Evolutionary conservation across 2,329 filamentous ascomycete genomes (phyloP), one percentile per base, ranked within the genome.

Genomic region (Diaporthe ampelina): DNA sequence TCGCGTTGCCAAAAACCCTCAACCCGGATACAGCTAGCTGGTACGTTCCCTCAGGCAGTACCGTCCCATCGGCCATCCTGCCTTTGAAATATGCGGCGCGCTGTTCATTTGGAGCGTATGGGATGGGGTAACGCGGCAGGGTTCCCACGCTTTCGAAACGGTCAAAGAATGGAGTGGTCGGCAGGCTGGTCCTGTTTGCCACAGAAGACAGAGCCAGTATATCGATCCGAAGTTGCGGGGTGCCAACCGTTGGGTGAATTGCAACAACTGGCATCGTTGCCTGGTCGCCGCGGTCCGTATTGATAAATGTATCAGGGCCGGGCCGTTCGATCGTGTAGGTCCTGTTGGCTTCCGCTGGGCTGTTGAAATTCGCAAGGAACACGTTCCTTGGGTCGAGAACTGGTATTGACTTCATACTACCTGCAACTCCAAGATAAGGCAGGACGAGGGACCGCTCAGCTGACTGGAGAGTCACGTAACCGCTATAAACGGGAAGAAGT

Each of bases 401-500:
- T 7, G 77, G 76, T 3, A 73, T 75, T 5, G 77, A 73, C 32
- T 74, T 73, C 77, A 82, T 75, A 72, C 76, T 77, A 19, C 80
- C 80, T 4, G 77, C 80, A 13, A 84, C 76, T 21, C 84, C 84
- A 32, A 83, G 79, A 76, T 86, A 86, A 4, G 85, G 84, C 11
- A 86, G 76, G 9, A 79, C 78, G 29, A 85, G 79, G 21, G 77
- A 76, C 17, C 82, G 81, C 24, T 80, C 81, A 54, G 82, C 83
- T 45, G 81, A 82, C 69, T 82, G 82, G 65, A 87, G 77, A 26
- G 83, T 80, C 63, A 87, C 79, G 79, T 82, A 86, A 32, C 85
- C 85, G 29, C 82, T 83, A 78, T 86, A 87, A 17, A 86, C 80
- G 9, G 84, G 84, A 43, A 82, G 74, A 24, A 77, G 79, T 5